Evolutionary conservation across 2,329 filamentous ascomycete species (phyloP).

Genomic region (Phialophora verrucosa): DNA sequence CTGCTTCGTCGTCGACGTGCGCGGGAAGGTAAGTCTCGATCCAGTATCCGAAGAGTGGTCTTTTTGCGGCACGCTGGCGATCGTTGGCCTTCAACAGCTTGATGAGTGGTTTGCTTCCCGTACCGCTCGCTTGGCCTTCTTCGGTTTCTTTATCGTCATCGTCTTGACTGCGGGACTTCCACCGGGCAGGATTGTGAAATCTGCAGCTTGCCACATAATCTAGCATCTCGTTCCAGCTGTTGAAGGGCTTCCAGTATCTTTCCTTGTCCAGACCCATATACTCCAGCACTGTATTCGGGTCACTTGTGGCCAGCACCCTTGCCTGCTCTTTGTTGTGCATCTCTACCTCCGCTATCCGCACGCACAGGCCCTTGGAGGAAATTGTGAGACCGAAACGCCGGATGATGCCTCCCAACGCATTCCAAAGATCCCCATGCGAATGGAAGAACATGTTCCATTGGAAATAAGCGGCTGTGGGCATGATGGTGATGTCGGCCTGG

Average conservation of each 20-base stretch:
- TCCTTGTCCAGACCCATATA: conserved; percentile 57
- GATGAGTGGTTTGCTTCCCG: not conserved
- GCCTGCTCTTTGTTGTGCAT: conserved; percentile 27
- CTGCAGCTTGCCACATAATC: conserved; percentile 31
- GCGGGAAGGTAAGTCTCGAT: conserved; percentile 35
- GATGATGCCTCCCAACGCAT: conserved; percentile 67
- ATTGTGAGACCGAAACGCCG: conserved; percentile 69
- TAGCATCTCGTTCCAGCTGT: conserved; percentile 31
- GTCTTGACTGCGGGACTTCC: conserved; percentile 5
- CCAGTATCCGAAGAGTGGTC: conserved; percentile 40
- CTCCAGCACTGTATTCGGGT: conserved; percentile 61
- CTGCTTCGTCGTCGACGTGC: conserved; percentile 22
- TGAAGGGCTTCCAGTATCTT: conserved; percentile 63
- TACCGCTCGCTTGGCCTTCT: not conserved
- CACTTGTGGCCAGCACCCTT: conserved; percentile 64
- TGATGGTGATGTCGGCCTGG: conserved; percentile 72
- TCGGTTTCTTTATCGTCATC: conserved; percentile 57
- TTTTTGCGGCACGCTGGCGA: conserved; percentile 44
- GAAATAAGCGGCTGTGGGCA: conserved; percentile 50
- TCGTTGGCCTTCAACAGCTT: conserved; percentile 27
- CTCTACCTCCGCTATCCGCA: conserved; percentile 65
- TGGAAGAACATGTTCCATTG: conserved; percentile 72
- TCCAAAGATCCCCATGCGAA: conserved; percentile 74
- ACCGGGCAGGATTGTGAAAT: conserved; percentile 26
- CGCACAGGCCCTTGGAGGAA: conserved; percentile 66